Base-by-base conservation (phyloP, 768 basidiomycete genomes). In the Leccinum sublutescens region DNA sequence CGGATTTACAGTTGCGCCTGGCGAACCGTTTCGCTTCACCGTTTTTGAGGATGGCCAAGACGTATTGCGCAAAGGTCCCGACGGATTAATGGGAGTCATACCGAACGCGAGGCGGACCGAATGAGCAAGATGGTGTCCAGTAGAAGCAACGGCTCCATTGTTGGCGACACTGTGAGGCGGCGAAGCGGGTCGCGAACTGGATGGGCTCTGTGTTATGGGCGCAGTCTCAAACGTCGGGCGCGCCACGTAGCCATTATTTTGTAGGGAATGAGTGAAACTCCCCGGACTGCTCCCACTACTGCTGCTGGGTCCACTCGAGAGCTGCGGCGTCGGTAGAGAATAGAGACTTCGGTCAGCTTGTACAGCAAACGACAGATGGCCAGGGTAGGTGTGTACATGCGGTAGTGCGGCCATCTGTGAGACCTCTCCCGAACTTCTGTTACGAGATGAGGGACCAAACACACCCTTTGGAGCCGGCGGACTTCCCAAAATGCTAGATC, bases 71-170 rank as follows among this genome's bases (percentile, higher is more conserved):
- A 76, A 73, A 3, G 70, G 62, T 29, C 62, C 66, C 7, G 63
- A 59, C 19, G 68, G 60, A 54, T 82, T 81, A 40, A 93, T 92
- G 0, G 91, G 92, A 6, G 93, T 94, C 91, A 95, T 95, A 4
- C 90, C 92, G 63, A 97, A 97, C 51, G 93, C 94, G 33, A 87
- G 79, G 40, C 91, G 85, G 23, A 96, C 88, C 1, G 88, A 91
- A 68, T 92, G 89, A 4, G 90, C 91, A 38, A 95, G 82, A 67
- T 90, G 85, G 59, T 84, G 81, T 59, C 86, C 82, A 40, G 76
- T 76, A 29, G 71, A 64, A 23, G 69, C 11, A 56, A 59, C 52
- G 51, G 62, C 43, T 40, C 67, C 71, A 54, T 68, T 72, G 67
- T 55, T 71, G 62, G 45, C 45, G 48, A 48, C 36, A 36, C 77